Conservation (phyloP, 176 grass and related monocot species). For the Oryza rufipogon region DNA sequence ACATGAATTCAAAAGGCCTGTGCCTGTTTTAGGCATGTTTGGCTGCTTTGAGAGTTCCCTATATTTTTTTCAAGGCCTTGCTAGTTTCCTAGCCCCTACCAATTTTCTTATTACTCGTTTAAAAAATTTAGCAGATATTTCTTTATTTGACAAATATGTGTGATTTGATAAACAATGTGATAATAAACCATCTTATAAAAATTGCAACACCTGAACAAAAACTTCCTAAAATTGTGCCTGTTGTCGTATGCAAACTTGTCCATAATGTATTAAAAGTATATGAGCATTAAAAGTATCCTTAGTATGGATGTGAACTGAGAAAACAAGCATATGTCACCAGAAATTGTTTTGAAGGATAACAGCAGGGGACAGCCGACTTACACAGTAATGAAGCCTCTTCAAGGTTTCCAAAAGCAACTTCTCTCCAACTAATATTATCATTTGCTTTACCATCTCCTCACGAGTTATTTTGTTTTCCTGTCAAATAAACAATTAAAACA, state of each 20-base stretch:
- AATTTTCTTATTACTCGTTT: not conserved
- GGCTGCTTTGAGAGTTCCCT: not conserved
- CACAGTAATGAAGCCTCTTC: slow-evolving; percentile 57
- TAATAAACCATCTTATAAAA: slow-evolving; percentile 16
- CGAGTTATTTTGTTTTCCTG: slow-evolving; percentile 69
- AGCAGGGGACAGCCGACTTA: slow-evolving; percentile 47
- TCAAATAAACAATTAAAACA: slow-evolving; percentile 26
- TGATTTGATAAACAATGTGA: not conserved
- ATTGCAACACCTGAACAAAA: not conserved
- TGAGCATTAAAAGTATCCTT: not conserved
- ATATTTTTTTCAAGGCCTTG: not conserved
- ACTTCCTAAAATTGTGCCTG: not conserved
- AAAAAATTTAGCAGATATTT: not conserved
- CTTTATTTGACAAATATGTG: not conserved
- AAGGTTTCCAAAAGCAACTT: slow-evolving; percentile 65
- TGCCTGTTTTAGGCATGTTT: not conserved
- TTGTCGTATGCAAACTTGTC: not conserved
- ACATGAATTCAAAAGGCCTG: not conserved
- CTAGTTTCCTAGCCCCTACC: not conserved
- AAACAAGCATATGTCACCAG: slow-evolving; percentile 29
- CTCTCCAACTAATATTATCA: slow-evolving; percentile 71
- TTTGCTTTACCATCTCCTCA: slow-evolving; percentile 73
- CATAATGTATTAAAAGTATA: not conserved
- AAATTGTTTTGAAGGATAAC: not conserved
- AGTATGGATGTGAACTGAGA: slow-evolving; percentile 3